Conservation (phyloP, 1,139 yeast species). For the Citeromyces hawaiiensis region DNA sequence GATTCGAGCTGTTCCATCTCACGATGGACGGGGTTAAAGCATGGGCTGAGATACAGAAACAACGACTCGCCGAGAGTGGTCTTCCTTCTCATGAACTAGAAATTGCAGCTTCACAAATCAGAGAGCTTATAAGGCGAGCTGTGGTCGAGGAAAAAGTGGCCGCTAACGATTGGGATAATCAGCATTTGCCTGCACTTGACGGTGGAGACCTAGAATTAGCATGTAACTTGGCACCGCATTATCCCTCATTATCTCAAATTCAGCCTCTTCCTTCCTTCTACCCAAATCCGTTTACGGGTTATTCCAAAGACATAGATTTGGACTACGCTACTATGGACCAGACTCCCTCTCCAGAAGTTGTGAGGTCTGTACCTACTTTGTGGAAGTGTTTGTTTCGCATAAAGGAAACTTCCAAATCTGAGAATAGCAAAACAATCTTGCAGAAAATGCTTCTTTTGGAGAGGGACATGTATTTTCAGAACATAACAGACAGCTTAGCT, state of each 20-base stretch:
- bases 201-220: not conserved
- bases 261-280: not conserved
- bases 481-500: not conserved
- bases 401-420: not conserved
- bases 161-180: not conserved
- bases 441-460: not conserved
- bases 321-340: not conserved
- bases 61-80: not conserved
- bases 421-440: not conserved
- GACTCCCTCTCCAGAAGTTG: not conserved
- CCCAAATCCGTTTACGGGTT: not conserved
- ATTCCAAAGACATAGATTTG: not conserved
- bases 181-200: slow-evolving; percentile 1
- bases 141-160: not conserved
- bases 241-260: not conserved
- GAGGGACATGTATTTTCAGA: not conserved
- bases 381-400: not conserved
- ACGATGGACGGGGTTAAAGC: not conserved
- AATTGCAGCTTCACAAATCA: not conserved
- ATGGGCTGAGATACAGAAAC: not conserved
- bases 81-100: not conserved
- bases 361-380: not conserved
- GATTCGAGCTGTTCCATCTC: not conserved
- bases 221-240: not conserved
- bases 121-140: slow-evolving; percentile 1